phyloP scores from a whole-genome alignment of 2,329 filamentous ascomycete genomes.

The Colletotrichum brevisporum region DNA sequence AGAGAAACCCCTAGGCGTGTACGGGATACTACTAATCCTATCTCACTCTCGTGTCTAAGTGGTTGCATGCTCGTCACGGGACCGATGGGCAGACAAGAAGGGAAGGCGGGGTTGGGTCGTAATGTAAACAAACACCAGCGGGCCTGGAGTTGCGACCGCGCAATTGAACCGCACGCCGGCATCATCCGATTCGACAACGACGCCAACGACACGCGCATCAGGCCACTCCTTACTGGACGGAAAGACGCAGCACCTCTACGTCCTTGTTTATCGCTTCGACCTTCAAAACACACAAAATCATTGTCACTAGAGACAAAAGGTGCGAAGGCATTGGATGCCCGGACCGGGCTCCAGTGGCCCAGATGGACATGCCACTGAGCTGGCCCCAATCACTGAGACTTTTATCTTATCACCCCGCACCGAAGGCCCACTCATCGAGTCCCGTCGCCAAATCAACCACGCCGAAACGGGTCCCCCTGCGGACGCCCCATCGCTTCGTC shows the following conservation, averaged over 20 bases:
- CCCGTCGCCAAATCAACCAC: conserved; percentile 38
- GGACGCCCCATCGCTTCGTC: conserved; percentile 3
- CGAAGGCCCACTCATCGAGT: conserved; percentile 17
- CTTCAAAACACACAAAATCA: conserved; percentile 5
- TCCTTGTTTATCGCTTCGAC: conserved; percentile 4
- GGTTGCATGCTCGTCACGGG: conserved; percentile 38
- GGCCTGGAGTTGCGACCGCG: conserved; percentile 4
- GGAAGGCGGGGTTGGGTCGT: conserved; percentile 32
- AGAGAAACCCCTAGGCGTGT: conserved; percentile 17
- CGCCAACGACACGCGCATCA: conserved; percentile 14
- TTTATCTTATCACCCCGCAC: conserved; percentile 42
- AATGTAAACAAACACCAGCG: conserved; percentile 36
- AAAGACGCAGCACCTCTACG: background rate
- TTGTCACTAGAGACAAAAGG: background rate
- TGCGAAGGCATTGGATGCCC: background rate
- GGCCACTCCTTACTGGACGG: background rate
- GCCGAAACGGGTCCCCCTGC: conserved; percentile 19
- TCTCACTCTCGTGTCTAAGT: conserved; percentile 28
- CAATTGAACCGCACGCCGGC: background rate
- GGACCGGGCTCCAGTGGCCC: conserved; percentile 3
- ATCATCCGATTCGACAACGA: conserved; percentile 33
- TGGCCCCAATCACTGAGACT: conserved; percentile 36
- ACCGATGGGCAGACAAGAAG: conserved; percentile 26
- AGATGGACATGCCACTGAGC: conserved; percentile 27
- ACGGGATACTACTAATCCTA: too few relatives aligned